Evolutionary conservation across 2,329 filamentous ascomycete species (phyloP).

Genomic region (Fusarium torulosum): DNA sequence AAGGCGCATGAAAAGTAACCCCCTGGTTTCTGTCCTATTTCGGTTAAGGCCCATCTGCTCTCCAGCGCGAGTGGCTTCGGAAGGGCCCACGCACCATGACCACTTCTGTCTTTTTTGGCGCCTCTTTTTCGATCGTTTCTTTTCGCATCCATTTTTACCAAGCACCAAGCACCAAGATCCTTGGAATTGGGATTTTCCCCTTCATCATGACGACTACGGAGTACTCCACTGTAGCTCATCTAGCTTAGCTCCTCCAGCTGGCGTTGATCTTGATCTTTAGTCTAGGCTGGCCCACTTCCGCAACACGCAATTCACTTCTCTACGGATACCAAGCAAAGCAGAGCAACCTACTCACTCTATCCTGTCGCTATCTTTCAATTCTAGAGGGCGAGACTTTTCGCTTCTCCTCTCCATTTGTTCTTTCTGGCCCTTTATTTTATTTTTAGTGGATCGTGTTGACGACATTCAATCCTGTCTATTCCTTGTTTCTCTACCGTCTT

Average conservation of each 20-base stretch:
- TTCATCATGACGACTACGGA: constrained; percentile 37
- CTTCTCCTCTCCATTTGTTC: constrained; percentile 15
- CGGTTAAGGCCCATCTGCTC: neutral
- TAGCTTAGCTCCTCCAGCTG: constrained; percentile 14
- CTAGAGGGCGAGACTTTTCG: constrained; percentile 15
- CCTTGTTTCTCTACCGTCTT: constrained; percentile 4
- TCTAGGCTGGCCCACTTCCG: constrained; percentile 22
- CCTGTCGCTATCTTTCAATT: constrained; percentile 27
- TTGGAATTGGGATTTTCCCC: constrained; percentile 44
- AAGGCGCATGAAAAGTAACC: neutral
- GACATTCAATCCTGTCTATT: constrained; percentile 6
- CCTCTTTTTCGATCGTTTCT: constrained; percentile 12
- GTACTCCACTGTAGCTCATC: constrained; percentile 5
- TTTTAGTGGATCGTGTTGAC: constrained; percentile 25
- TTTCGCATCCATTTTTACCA: neutral
- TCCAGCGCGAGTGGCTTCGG: constrained; percentile 11
- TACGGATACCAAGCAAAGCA: neutral
- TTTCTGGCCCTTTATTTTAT: constrained; percentile 3
- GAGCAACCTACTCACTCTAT: constrained; percentile 2
- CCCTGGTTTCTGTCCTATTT: neutral
- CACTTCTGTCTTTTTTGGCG: constrained; percentile 10
- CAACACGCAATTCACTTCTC: constrained; percentile 29
- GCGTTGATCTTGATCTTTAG: constrained; percentile 24
- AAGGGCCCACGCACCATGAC: constrained; percentile 12
- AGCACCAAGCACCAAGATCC: constrained; percentile 19